Evolutionary conservation across 108 stramenopile species (phyloP).

Genomic region (Tribonema minus): DNA sequence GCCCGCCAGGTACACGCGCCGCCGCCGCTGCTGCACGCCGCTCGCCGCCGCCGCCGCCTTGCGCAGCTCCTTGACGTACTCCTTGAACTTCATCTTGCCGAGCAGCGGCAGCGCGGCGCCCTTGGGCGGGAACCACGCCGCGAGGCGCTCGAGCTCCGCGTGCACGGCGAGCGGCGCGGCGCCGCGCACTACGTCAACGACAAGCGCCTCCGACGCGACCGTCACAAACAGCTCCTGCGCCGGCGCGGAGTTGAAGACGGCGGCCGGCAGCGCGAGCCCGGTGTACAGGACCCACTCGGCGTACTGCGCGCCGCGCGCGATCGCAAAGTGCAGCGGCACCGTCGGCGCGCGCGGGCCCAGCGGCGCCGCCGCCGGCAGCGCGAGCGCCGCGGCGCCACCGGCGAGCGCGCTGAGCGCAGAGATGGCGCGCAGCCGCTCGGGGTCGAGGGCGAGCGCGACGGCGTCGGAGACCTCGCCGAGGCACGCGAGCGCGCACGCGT

Average conservation of each 20-base stretch:
- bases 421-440: background rate
- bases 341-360: background rate
- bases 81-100: background rate
- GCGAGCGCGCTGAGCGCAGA: background rate
- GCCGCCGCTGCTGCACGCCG: background rate
- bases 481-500: background rate
- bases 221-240: background rate
- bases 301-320: background rate
- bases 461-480: background rate
- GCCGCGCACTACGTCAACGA: background rate
- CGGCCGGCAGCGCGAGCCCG: background rate
- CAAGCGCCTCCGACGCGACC: background rate
- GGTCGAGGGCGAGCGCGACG: background rate
- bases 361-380: background rate
- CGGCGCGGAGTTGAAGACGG: background rate
- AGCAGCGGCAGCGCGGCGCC: background rate
- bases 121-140: background rate
- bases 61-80: background rate
- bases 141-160: background rate
- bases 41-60: background rate
- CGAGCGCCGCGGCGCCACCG: background rate
- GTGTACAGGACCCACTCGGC: background rate
- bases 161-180: background rate
- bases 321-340: background rate
- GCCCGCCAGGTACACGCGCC: background rate